A percentile compares a stretch with the other conserved stretches of the same genome.
Evolutionary conservation across 192 early-diverging fungal genomes (phyloP).

Genomic region (Gonapodya prolifera): DNA sequence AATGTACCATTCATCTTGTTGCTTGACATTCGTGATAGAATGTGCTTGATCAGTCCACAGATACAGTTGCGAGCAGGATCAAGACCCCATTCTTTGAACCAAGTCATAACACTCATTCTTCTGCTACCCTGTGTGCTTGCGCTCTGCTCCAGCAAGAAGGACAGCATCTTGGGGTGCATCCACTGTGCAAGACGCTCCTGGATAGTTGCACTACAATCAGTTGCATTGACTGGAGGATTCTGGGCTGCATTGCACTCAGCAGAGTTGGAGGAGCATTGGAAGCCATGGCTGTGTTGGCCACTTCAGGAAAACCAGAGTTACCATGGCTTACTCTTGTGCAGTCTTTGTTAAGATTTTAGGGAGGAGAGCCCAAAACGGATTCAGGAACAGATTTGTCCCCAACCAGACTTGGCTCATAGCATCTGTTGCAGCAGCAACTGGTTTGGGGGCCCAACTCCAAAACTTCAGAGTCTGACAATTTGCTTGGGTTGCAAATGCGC

Average conservation of each 20-base stretch:
- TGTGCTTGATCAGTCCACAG: not conserved
- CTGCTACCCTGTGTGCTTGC: not conserved
- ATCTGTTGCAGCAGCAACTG: not conserved
- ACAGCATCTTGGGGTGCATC: not conserved
- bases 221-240: not conserved
- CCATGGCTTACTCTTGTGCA: not conserved
- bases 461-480: not conserved
- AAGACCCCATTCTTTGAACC: not conserved
- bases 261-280: not conserved
- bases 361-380: not conserved
- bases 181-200: not conserved
- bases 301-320: not conserved
- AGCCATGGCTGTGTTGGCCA: not conserved
- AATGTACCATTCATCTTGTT: not conserved
- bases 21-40: not conserved
- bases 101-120: not conserved
- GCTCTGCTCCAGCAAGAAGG: not conserved
- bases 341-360: not conserved
- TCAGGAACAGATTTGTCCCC: not conserved
- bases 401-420: not conserved
- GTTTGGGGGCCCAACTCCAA: not conserved
- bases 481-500: not conserved
- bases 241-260: not conserved
- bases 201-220: not conserved
- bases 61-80: not conserved